Evolutionary conservation across 495 filamentous ascomycete species (phyloP).

Genomic region (Aspergillus egyptiacus): DNA sequence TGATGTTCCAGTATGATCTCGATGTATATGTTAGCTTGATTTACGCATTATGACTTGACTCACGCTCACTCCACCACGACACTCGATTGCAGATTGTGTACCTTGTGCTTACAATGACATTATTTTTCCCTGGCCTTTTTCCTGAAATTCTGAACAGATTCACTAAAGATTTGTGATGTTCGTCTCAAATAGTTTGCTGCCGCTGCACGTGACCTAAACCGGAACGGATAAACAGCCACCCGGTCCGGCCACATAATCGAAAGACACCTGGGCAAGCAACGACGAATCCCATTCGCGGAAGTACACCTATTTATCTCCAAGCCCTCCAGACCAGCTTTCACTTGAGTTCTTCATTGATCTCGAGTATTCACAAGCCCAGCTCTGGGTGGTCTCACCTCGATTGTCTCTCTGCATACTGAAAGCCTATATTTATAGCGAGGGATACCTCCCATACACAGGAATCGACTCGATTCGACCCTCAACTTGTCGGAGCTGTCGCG

Average conservation of each 20-base stretch:
- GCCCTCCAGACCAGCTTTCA: neutral
- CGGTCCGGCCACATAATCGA: slow-evolving; percentile 18
- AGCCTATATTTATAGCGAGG: too few relatives aligned
- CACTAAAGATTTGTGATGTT: too few relatives aligned
- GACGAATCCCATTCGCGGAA: slow-evolving; percentile 5
- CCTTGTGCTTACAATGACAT: too few relatives aligned
- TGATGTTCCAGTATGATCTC: slow-evolving; percentile 44
- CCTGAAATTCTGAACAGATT: too few relatives aligned
- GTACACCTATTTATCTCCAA: neutral
- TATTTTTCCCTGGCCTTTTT: too few relatives aligned
- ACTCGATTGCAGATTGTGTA: too few relatives aligned
- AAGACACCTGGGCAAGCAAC: too few relatives aligned
- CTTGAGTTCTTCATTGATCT: slow-evolving; percentile 20
- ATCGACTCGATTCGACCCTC: too few relatives aligned
- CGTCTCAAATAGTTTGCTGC: too few relatives aligned
- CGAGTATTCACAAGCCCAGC: neutral
- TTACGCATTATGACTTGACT: neutral
- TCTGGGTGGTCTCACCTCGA: neutral
- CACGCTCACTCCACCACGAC: too few relatives aligned
- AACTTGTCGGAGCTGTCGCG: too few relatives aligned
- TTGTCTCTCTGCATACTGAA: neutral
- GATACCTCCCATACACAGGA: too few relatives aligned
- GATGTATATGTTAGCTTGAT: slow-evolving; percentile 1
- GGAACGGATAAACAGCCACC: slow-evolving; percentile 12
- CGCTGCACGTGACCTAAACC: slow-evolving; percentile 11